Conservation (phyloP, 1,284 basidiomycete species). For the Porogramme epimiltina region DNA sequence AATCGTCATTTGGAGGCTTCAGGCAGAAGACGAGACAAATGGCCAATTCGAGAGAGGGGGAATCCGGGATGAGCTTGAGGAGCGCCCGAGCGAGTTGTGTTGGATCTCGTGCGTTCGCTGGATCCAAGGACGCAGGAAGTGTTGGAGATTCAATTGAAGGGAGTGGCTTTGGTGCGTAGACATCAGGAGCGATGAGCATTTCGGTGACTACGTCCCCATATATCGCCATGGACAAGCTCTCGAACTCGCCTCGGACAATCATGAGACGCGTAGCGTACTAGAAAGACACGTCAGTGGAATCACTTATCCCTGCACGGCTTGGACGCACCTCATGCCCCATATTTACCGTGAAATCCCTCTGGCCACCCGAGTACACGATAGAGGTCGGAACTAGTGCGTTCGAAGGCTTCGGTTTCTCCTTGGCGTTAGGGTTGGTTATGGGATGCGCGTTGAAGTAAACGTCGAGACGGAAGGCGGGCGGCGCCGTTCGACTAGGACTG, state of each 20-base stretch:
- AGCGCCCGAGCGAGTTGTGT: slow-evolving; percentile 60
- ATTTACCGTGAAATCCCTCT: slow-evolving; percentile 66
- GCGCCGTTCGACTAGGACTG: slow-evolving; percentile 55
- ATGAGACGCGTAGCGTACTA: slow-evolving; percentile 78
- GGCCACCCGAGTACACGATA: slow-evolving; percentile 71
- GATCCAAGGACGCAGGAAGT: slow-evolving; percentile 54
- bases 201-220: slow-evolving; percentile 60
- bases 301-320: neutral
- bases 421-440: slow-evolving; percentile 47
- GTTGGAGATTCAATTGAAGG: slow-evolving; percentile 41
- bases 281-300: slow-evolving; percentile 4
- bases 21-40: slow-evolving; percentile 74
- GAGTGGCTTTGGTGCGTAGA: slow-evolving; percentile 40
- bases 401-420: slow-evolving; percentile 55
- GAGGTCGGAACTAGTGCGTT: slow-evolving; percentile 75
- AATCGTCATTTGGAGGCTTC: slow-evolving; percentile 73
- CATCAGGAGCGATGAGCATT: slow-evolving; percentile 19
- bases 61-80: slow-evolving; percentile 57
- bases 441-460: slow-evolving; percentile 70
- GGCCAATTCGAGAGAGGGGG: slow-evolving; percentile 62
- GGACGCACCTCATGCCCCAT: slow-evolving; percentile 54
- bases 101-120: slow-evolving; percentile 61
- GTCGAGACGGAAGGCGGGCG: slow-evolving; percentile 70
- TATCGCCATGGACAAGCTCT: slow-evolving; percentile 65
- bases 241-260: slow-evolving; percentile 74